Base-by-base conservation (phyloP, 1,284 basidiomycete genomes). In the Puccinia sorghi region DNA sequence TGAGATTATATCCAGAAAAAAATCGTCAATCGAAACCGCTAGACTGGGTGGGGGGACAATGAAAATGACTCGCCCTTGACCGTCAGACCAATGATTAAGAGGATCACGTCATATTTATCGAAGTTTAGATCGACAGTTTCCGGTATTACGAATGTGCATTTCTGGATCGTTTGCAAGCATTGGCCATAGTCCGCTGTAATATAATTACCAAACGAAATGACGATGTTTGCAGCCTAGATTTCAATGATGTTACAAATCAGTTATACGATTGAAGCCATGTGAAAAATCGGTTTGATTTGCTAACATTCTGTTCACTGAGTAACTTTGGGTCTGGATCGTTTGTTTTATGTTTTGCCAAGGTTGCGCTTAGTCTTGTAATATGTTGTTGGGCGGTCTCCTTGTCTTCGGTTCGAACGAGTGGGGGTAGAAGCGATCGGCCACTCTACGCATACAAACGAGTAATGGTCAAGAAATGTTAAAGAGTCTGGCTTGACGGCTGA, bases 181-280 rank as follows among this genome's bases (percentile, higher is more conserved):
- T 70, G 37, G 7, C 37, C 56, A 50, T 59, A 63, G 11, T 77
- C 66, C 2, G 46, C 75, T 46, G 48, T 11, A 15, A 56, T 5
- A 43, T 77, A 77, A 43, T 61, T 32, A 46, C 43, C 50, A 59
- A 77, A 63, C 6, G 66, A 66, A 17, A 69, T 48, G 63, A 77
- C 41, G 8, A 77, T 77, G 22, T 77, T 70, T 56, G 66, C 75
- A 59, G 66, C 66, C 75, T 77, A 48, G 25, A 46, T 25, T 57
- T 25, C 7, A 37, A 25, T 15, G 48, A 37, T 3, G 15, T 17
- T 22, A 17, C 0, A 52, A 50, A 70, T 70, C 3, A 70, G 52
- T 12, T 32, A 32, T 32, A 52, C 20, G 48, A 9, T 46, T 43
- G 22, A 48, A 48, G 39, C 17, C 4, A 22, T 64, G 37, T 39